These are phyloP conservation scores for Cercospora brassicicola DNA, from an alignment of 2,329 filamentous ascomycete genomes.

Conservation along the genomic window DNA sequence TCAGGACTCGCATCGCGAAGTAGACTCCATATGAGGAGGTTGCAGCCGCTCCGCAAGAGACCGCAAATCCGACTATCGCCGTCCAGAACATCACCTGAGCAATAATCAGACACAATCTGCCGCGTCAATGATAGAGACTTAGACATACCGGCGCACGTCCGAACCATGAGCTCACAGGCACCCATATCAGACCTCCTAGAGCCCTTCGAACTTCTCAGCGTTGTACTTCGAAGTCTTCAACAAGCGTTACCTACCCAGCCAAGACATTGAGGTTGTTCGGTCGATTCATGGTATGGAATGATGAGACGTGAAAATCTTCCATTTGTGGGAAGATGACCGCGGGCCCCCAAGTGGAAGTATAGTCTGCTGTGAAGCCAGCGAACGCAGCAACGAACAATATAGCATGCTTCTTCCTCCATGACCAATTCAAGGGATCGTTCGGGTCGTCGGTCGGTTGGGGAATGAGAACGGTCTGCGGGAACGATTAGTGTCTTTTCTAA, in stretches of 20 bases:
- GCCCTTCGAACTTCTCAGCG: background rate
- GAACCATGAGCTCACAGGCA: background rate
- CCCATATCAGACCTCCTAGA: constrained; percentile 4
- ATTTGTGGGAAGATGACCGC: background rate
- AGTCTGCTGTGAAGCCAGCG: constrained; percentile 3
- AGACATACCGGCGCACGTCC: background rate
- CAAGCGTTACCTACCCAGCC: background rate
- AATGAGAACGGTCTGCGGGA: background rate
- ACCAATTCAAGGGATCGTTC: constrained; percentile 8
- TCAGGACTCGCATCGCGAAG: background rate
- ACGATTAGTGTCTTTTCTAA: background rate
- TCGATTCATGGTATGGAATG: background rate
- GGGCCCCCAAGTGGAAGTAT: background rate
- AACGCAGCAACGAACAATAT: constrained; percentile 3
- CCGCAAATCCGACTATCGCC: background rate
- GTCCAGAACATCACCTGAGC: constrained; percentile 5
- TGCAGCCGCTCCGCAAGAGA: background rate
- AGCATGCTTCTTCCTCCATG: background rate
- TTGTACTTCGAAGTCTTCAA: background rate
- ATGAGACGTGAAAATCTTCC: no score
- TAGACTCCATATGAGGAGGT: background rate
- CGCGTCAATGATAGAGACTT: background rate
- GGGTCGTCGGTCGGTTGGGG: background rate
- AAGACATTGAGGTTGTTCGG: constrained; percentile 4
- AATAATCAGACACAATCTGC: background rate